Conservation (phyloP, 2,329 filamentous ascomycete species). For the Penicillium sp. region DNA sequence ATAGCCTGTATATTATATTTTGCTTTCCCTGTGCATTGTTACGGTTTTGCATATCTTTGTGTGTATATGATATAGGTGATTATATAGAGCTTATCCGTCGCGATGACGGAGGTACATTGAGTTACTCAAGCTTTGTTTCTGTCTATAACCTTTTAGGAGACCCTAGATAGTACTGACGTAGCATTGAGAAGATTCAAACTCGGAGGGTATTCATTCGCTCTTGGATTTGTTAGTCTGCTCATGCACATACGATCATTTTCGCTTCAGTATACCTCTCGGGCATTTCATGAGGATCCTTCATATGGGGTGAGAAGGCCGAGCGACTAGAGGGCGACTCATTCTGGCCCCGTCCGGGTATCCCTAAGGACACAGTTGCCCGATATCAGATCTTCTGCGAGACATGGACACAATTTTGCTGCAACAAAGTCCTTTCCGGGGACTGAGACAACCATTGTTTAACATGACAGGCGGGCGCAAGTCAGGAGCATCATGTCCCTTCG, state of each 20-base stretch:
- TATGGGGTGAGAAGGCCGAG: neutral
- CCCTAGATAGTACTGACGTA: neutral
- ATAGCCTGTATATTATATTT: slow-evolving; percentile 1
- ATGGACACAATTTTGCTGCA: neutral
- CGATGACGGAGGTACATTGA: neutral
- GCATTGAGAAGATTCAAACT: too few species aligned
- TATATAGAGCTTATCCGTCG: neutral
- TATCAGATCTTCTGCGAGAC: neutral
- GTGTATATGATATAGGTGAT: slow-evolving; percentile 10
- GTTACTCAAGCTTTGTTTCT: neutral
- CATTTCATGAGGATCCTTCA: neutral
- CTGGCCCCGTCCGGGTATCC: neutral
- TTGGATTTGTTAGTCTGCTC: neutral
- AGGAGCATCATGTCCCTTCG: neutral
- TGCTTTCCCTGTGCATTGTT: neutral
- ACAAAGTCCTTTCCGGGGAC: neutral
- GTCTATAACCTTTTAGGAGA: neutral
- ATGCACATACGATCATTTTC: neutral
- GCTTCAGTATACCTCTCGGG: neutral
- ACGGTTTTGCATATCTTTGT: slow-evolving; percentile 8
- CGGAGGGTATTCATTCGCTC: neutral
- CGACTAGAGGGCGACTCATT: neutral
- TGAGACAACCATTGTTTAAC: neutral
- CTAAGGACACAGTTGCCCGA: neutral
- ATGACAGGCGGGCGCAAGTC: neutral